Base-by-base conservation (phyloP, 2,329 filamentous ascomycete species). In the Claviceps maximensis region DNA sequence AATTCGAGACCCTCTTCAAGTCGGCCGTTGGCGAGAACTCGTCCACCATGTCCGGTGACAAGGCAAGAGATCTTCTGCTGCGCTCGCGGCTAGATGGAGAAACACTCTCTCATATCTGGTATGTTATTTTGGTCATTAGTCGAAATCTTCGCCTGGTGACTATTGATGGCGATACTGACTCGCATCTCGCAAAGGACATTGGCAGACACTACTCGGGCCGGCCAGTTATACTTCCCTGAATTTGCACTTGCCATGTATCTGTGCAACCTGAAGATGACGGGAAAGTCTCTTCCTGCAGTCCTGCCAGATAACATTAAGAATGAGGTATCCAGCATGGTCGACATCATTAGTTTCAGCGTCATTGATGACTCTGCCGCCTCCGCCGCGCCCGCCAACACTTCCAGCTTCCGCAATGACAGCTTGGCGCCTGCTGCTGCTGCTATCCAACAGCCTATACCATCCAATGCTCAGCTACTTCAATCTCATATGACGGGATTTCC, bases 301-400 rank as follows among this genome's bases (percentile, higher is more conserved):
- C 75, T 98, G 10, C 93, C 93, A 0, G 89, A 96, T 33, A 85
- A 82, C 55, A 84, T 98, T 58, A 86, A 83, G 72, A 98, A 98
- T 62, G 93, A 98, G 68, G 93, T 98, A 19, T 97, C 91, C 3
- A 95, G 93, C 70, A 97, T 98, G 90, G 93, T 98, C 42, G 93
- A 98, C 65, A 98, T 98, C 53, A 98, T 98, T 65, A 95, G 89
- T 55, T 98, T 98, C 66, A 89, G 85, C 60, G 80, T 96, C 25
- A 82, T 81, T 0, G 93, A 98, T 58, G 85, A 91, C 29, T 73
- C 71, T 5, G 64, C 65, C 42, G 70, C 77, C 21, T 68, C 77
- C n/a, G 71, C 73, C 29, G 61, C 69, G 3, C 74, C 74, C 52
- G 80, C 74, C 55, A 90, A 87, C 67, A 80, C 80, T 17, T 84